phyloP scores from a whole-genome alignment of 1,284 basidiomycete genomes.

The Melampsora americana region DNA sequence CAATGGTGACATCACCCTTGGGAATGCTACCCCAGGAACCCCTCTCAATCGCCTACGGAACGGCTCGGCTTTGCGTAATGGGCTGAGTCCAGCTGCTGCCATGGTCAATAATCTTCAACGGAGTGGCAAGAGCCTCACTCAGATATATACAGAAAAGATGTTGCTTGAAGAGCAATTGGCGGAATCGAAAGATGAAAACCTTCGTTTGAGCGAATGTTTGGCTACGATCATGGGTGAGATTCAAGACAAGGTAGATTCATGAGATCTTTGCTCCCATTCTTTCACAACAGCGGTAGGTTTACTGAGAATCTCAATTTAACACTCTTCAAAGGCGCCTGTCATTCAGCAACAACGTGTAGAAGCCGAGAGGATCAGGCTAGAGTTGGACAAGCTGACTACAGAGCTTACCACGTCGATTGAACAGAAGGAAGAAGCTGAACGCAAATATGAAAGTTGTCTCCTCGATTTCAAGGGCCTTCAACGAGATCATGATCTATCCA shows the following conservation, averaged over 20 bases:
- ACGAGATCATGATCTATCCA: conserved; percentile 59
- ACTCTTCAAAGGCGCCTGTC: conserved; percentile 69
- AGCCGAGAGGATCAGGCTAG: conserved; percentile 72
- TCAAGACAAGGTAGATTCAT: conserved; percentile 70
- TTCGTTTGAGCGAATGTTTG: conserved; percentile 72
- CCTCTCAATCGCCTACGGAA: conserved; percentile 25
- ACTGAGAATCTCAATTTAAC: conserved; percentile 15
- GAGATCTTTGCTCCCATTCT: conserved; percentile 8
- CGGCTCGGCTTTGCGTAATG: conserved; percentile 10
- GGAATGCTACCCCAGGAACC: conserved; percentile 32
- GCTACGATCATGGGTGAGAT: conserved; percentile 74
- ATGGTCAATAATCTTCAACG: conserved; percentile 74
- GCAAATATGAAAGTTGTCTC: conserved; percentile 45
- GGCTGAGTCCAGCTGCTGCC: conserved; percentile 66
- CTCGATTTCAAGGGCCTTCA: conserved; percentile 48
- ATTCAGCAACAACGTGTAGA: conserved; percentile 79
- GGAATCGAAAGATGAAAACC: conserved; percentile 72
- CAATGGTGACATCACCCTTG: conserved; percentile 30
- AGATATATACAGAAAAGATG: conserved; percentile 83
- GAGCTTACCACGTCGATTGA: conserved; percentile 70
- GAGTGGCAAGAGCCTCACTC: conserved; percentile 76
- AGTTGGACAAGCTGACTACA: conserved; percentile 72
- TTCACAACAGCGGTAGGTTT: neutral
- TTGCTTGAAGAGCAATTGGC: conserved; percentile 76
- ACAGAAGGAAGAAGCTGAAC: conserved; percentile 62